phyloP scores from a whole-genome alignment of 1,284 basidiomycete species.

The Mycosarcoma mackinlayi region DNA sequence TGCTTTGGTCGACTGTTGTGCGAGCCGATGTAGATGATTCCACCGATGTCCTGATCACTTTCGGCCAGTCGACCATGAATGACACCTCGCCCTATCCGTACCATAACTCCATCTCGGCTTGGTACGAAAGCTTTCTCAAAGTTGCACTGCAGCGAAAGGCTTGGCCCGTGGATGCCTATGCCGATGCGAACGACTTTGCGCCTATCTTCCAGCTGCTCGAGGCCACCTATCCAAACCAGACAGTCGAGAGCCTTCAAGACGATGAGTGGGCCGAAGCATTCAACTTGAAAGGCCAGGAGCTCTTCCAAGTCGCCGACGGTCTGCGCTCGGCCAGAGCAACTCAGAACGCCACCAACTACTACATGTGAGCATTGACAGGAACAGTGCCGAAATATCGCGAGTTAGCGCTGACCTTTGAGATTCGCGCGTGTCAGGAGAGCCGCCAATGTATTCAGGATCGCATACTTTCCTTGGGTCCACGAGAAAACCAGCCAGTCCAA shows the following conservation, averaged over 20 bases:
- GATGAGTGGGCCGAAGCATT: slow-evolving; percentile 42
- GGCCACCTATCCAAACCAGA: slow-evolving; percentile 14
- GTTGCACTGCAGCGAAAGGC: slow-evolving; percentile 35
- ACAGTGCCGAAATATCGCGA: too few species aligned
- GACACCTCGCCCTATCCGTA: slow-evolving; percentile 27
- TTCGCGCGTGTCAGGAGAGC: slow-evolving; percentile 17
- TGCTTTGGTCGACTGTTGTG: not conserved
- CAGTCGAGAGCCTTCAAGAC: slow-evolving; percentile 23
- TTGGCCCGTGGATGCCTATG: slow-evolving; percentile 36
- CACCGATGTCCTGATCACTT: slow-evolving; percentile 28
- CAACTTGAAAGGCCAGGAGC: slow-evolving; percentile 20
- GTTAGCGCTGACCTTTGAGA: not conserved
- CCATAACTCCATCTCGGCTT: slow-evolving; percentile 32
- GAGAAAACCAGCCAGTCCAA: slow-evolving; percentile 22
- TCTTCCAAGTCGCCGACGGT: slow-evolving; percentile 13
- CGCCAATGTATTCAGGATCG: slow-evolving; percentile 34
- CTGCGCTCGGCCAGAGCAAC: not conserved
- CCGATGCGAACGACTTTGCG: slow-evolving; percentile 29
- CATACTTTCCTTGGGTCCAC: slow-evolving; percentile 46
- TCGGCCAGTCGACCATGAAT: slow-evolving; percentile 21
- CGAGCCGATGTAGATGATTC: slow-evolving; percentile 15
- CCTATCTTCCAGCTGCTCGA: slow-evolving; percentile 26
- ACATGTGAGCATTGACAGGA: slow-evolving; percentile 20
- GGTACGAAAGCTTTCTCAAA: slow-evolving; percentile 36
- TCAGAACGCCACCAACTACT: slow-evolving; percentile 19